Conservation (phyloP, 257 asterid species). For the Forsythia suspensa region DNA sequence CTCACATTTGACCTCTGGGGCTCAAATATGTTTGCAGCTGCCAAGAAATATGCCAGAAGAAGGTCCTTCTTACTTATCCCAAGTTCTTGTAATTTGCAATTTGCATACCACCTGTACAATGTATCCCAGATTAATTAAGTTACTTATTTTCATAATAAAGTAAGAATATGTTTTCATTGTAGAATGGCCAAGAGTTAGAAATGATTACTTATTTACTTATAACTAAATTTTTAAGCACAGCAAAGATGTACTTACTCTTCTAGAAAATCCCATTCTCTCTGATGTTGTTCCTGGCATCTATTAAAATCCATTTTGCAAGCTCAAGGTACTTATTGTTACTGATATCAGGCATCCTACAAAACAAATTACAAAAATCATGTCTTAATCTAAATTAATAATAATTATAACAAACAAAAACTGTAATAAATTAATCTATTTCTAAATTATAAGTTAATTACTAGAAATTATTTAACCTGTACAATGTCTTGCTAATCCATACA, state of each 20-base stretch:
- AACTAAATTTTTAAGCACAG: no score
- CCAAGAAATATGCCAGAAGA: constrained; percentile 39
- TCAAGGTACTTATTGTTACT: constrained; percentile 40
- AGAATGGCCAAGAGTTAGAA: no score
- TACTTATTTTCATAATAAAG: background rate
- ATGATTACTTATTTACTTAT: background rate
- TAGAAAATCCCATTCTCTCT: constrained; percentile 41
- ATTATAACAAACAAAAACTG: no score
- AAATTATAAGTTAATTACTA: no score
- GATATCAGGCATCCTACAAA: constrained; percentile 43
- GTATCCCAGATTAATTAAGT: background rate
- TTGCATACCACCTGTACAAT: constrained; percentile 38
- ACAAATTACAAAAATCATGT: background rate
- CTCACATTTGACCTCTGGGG: constrained; percentile 41
- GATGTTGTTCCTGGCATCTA: constrained; percentile 55
- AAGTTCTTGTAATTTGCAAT: constrained; percentile 20
- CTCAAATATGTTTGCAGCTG: constrained; percentile 40
- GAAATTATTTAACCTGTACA: constrained; percentile 30
- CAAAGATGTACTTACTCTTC: constrained; percentile 21
- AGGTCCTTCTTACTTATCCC: constrained; percentile 37
- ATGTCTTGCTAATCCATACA: constrained; percentile 42
- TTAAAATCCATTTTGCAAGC: constrained; percentile 47
- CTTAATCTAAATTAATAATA: no score
- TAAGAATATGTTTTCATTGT: no score
- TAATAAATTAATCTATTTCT: no score